These are phyloP conservation scores for Cajanus cajan DNA, from an alignment of 306 rosid genomes.

Conservation along the genomic window DNA sequence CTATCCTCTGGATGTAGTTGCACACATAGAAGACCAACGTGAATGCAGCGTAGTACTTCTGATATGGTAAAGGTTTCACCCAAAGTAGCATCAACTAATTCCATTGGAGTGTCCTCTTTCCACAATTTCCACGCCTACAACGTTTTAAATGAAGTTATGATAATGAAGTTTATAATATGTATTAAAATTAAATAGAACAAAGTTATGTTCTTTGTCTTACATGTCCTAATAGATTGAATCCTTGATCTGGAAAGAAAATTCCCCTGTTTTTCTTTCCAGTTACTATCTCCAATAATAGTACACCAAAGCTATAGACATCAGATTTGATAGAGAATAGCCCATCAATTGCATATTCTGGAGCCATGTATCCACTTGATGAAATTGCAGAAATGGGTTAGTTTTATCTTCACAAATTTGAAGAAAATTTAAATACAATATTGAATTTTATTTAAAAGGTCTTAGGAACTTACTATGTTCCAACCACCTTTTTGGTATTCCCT, in stretches of 20 bases:
- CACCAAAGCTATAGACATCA: constrained; percentile 31
- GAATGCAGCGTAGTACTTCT: constrained; percentile 42
- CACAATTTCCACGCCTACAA: constrained; percentile 39
- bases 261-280: constrained; percentile 31
- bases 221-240: constrained; percentile 26
- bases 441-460: not conserved
- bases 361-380: constrained; percentile 33
- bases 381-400: not conserved
- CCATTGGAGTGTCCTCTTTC: constrained; percentile 17
- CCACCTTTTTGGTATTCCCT: constrained; percentile 22
- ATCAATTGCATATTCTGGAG: constrained; percentile 22
- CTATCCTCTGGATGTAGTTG: constrained; percentile 49
- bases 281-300: constrained; percentile 28
- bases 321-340: constrained; percentile 30
- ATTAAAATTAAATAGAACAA: not conserved
- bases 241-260: not conserved
- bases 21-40: constrained; percentile 53
- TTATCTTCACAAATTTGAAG: not conserved
- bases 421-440: not conserved
- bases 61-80: not conserved
- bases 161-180: not conserved
- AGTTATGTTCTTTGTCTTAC: constrained; percentile 5
- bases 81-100: constrained; percentile 31
- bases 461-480: constrained; percentile 31
- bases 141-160: not conserved